These are phyloP conservation scores for Clathrospora elynae DNA, from an alignment of 2,329 filamentous ascomycete species.

Conservation along the genomic window DNA sequence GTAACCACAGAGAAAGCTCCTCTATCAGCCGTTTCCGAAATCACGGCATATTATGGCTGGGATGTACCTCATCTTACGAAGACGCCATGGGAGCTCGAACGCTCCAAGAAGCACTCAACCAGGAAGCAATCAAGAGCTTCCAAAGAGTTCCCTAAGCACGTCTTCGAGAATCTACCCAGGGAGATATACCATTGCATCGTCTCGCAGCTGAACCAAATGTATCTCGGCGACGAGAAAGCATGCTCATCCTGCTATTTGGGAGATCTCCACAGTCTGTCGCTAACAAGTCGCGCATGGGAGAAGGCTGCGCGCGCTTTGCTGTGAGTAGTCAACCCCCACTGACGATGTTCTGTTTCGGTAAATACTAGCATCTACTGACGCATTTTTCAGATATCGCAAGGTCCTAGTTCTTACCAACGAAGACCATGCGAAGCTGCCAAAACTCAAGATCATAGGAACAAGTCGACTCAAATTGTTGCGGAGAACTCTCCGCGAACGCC, in stretches of 20 bases:
- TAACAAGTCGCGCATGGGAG: slow-evolving; percentile 63
- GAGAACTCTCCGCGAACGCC: slow-evolving; percentile 59
- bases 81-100: slow-evolving; percentile 49
- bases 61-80: slow-evolving; percentile 34
- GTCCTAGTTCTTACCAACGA: slow-evolving; percentile 57
- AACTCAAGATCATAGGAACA: slow-evolving; percentile 54
- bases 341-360: no score
- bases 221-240: slow-evolving; percentile 44
- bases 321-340: no score
- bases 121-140: slow-evolving; percentile 32
- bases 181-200: slow-evolving; percentile 63
- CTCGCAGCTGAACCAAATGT: slow-evolving; percentile 55
- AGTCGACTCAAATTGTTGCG: slow-evolving; percentile 60
- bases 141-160: slow-evolving; percentile 29
- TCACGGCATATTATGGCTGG: slow-evolving; percentile 7
- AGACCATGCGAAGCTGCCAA: slow-evolving; percentile 30
- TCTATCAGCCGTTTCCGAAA: neutral
- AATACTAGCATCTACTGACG: slow-evolving; percentile 4
- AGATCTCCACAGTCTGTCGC: slow-evolving; percentile 59
- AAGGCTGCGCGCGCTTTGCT: slow-evolving; percentile 56
- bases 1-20: slow-evolving; percentile 3
- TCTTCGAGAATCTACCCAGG: slow-evolving; percentile 56
- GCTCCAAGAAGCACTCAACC: slow-evolving; percentile 39
- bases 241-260: slow-evolving; percentile 61
- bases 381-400: slow-evolving; percentile 53